A percentile compares a stretch with the other conserved stretches of the same genome.
phyloP scores from a whole-genome alignment of 1,284 basidiomycete species.

The Peniophora sp. region DNA sequence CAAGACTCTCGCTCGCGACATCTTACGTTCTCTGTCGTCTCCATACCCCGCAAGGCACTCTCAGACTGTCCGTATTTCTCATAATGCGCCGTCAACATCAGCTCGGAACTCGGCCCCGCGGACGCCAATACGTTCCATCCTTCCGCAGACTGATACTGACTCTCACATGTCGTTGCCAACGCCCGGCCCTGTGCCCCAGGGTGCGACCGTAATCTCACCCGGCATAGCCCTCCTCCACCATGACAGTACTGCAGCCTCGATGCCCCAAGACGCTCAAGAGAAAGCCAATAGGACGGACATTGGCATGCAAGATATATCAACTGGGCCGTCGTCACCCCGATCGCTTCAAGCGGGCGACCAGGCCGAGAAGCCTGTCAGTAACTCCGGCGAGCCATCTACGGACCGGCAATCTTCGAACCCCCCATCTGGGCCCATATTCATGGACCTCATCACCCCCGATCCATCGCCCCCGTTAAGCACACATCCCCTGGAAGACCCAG shows the following conservation, averaged over 20 bases:
- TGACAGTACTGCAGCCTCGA: background rate
- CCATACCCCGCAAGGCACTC: no score
- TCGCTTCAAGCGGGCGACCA: background rate
- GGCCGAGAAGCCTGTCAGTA: background rate
- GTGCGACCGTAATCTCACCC: background rate
- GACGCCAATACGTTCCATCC: no score
- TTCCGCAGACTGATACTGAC: background rate
- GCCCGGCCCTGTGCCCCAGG: no score
- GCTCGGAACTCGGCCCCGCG: background rate
- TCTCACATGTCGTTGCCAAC: no score
- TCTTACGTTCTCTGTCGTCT: conserved; percentile 28
- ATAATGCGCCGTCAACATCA: background rate
- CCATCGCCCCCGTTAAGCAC: background rate
- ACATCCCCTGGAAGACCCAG: background rate
- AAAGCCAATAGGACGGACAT: background rate
- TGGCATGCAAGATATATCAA: background rate
- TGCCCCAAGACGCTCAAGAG: background rate
- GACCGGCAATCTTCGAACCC: background rate
- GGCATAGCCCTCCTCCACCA: background rate
- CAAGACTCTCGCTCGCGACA: conserved; percentile 32
- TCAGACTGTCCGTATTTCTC: background rate
- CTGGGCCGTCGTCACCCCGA: background rate
- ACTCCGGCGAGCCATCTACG: no score
- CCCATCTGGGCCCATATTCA: background rate
- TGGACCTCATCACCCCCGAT: background rate